Percentiles rank a stretch among this genome's conserved stretches.
Conservation (phyloP, 176 grass and related monocot genomes). For the Eremochloa ophiuroides region DNA sequence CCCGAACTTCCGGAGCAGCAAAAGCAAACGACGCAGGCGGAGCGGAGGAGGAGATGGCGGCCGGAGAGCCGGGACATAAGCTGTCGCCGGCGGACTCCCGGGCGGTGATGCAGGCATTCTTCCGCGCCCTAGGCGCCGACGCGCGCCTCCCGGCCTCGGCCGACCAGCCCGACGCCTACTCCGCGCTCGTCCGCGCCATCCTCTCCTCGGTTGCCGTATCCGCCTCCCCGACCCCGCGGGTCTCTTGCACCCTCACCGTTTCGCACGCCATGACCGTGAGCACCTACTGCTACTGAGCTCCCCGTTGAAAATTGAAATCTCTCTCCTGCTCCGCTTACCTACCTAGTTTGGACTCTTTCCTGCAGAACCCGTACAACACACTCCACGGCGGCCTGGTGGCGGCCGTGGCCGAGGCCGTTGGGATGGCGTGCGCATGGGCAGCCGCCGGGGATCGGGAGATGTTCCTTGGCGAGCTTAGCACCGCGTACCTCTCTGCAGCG, state of each 20-base stretch:
- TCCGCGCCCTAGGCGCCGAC: not conserved
- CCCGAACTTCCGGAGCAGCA: not conserved
- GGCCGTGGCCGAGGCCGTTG: constrained; percentile 43
- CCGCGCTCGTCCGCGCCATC: constrained; percentile 28
- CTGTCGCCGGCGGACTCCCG: constrained; percentile 7
- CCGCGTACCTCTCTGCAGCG: constrained; percentile 41
- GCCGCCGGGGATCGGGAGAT: constrained; percentile 36
- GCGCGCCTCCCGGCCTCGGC: constrained; percentile 14
- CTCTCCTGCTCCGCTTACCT: not conserved
- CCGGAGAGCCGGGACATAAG: not conserved
- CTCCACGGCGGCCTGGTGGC: constrained; percentile 53
- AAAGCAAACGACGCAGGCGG: not conserved
- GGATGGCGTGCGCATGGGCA: constrained; percentile 38
- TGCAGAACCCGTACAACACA: constrained; percentile 49
- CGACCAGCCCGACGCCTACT: constrained; percentile 30
- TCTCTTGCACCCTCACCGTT: constrained; percentile 44
- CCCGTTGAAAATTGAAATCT: not conserved
- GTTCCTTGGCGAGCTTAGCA: constrained; percentile 61
- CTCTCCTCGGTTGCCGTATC: constrained; percentile 27
- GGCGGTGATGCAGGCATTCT: not conserved
- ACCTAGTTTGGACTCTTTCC: not conserved
- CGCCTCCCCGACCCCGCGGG: constrained; percentile 1
- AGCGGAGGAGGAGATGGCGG: not conserved
- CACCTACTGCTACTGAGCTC: not conserved
- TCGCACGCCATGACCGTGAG: constrained; percentile 19